phyloP scores from a whole-genome alignment of 208 protist species.

The Acanthamoeba healyi region DNA sequence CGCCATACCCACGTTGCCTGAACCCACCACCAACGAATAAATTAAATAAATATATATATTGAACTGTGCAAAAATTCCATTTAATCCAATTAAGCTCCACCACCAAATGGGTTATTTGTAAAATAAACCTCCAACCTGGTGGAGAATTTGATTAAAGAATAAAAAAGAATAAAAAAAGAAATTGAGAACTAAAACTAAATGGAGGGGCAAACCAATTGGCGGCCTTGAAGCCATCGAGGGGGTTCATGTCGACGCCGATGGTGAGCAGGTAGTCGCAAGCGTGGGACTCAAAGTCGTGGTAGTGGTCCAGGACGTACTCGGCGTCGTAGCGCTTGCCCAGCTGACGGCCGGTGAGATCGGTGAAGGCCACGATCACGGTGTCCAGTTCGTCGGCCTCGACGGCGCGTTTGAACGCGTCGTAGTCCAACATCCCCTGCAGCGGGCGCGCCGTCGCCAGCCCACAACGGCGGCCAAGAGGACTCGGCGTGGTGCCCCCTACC shows the following conservation, averaged over 20 bases:
- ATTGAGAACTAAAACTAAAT: not conserved
- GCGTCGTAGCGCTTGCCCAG: constrained; percentile 62
- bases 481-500: not conserved
- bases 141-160: too few species aligned
- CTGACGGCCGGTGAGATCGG: constrained; percentile 50
- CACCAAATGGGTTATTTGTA: too few species aligned
- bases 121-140: too few species aligned
- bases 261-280: constrained; percentile 53
- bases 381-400: constrained; percentile 19
- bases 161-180: not conserved
- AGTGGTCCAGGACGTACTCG: constrained; percentile 47
- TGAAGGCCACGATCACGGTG: constrained; percentile 65
- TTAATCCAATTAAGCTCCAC: not conserved
- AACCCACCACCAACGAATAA: not conserved
- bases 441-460: not conserved
- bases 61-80: not conserved
- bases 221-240: constrained; percentile 28
- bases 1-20: constrained; percentile 42
- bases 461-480: not conserved
- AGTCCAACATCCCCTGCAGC: constrained; percentile 26
- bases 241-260: constrained; percentile 53
- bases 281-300: constrained; percentile 23
- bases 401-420: not conserved
- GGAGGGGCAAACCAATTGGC: not conserved
- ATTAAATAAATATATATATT: not conserved